Evolutionary conservation across 805 yeast genomes (phyloP).

Genomic region (Candida corydali): DNA sequence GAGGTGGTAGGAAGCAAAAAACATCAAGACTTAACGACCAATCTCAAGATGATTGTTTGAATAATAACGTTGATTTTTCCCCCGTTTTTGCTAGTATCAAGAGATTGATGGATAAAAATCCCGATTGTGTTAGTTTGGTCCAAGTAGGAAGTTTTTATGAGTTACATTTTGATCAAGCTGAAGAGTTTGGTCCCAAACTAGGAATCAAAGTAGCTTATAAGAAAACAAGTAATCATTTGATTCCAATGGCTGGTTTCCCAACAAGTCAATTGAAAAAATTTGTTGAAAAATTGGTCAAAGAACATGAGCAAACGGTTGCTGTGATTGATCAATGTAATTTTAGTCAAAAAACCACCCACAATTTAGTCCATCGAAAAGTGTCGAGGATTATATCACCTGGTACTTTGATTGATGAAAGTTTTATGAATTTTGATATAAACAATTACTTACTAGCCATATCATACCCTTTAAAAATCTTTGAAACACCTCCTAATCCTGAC

Average conservation of each 20-base stretch:
- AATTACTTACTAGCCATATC: constrained; percentile 67
- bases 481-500: constrained; percentile 35
- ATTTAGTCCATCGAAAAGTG: constrained; percentile 59
- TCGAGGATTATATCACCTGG: constrained; percentile 88
- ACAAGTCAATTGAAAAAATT: constrained; percentile 65
- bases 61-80: constrained; percentile 16
- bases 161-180: constrained; percentile 86
- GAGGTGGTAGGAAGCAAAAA: constrained; percentile 33
- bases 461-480: constrained; percentile 47
- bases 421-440: constrained; percentile 67
- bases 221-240: constrained; percentile 34
- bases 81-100: constrained; percentile 33
- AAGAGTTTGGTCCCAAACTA: constrained; percentile 60
- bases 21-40: constrained; percentile 16
- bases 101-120: constrained; percentile 28
- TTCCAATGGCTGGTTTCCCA: constrained; percentile 94
- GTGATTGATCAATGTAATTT: constrained; percentile 65
- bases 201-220: constrained; percentile 68
- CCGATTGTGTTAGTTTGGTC: constrained; percentile 44
- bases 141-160: constrained; percentile 89
- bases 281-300: constrained; percentile 68
- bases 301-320: constrained; percentile 68
- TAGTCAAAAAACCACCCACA: constrained; percentile 17
- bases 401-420: constrained; percentile 81
- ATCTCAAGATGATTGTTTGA: neutral